Evolutionary conservation across 169 alveolate genomes (phyloP).

Genomic region (Eimeria praecox): DNA sequence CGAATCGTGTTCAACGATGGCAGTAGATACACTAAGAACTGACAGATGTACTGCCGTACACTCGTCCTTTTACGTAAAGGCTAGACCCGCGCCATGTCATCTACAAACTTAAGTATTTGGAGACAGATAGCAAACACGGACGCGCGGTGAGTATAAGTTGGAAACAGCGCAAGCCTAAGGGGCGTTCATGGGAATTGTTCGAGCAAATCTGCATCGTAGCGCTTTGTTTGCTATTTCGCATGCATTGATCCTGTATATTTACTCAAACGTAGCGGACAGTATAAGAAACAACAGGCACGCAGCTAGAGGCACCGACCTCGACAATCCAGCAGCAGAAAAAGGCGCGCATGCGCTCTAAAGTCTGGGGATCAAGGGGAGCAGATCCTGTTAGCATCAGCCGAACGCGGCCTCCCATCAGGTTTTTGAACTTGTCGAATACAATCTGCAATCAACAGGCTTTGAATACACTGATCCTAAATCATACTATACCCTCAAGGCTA

Average conservation of each 20-base stretch:
- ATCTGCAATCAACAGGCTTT: conserved; percentile 36
- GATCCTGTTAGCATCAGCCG: conserved; percentile 91
- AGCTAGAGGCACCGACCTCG: conserved; percentile 85
- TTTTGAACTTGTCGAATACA: conserved; percentile 89
- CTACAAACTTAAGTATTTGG: not conserved
- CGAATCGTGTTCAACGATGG: not conserved
- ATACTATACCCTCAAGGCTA: not conserved
- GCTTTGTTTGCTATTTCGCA: not conserved
- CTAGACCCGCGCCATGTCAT: not conserved
- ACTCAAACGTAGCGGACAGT: not conserved
- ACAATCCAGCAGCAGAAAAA: conserved; percentile 87
- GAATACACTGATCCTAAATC: not conserved
- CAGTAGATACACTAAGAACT: not conserved
- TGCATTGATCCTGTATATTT: not conserved
- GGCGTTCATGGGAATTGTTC: not conserved
- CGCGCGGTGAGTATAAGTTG: not conserved
- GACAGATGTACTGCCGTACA: not conserved
- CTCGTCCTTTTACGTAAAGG: not conserved
- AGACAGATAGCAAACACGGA: not conserved
- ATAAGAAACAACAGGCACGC: not conserved
- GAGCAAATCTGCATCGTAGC: not conserved
- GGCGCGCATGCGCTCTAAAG: conserved; percentile 87
- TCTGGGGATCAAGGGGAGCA: conserved; percentile 92
- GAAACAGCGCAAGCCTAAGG: not conserved
- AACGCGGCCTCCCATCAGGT: conserved; percentile 91